A percentile compares a stretch with the other conserved stretches of the same genome.
These are phyloP conservation scores for Scleroderma bovista DNA, from an alignment of 768 basidiomycete species.

Conservation along the genomic window DNA sequence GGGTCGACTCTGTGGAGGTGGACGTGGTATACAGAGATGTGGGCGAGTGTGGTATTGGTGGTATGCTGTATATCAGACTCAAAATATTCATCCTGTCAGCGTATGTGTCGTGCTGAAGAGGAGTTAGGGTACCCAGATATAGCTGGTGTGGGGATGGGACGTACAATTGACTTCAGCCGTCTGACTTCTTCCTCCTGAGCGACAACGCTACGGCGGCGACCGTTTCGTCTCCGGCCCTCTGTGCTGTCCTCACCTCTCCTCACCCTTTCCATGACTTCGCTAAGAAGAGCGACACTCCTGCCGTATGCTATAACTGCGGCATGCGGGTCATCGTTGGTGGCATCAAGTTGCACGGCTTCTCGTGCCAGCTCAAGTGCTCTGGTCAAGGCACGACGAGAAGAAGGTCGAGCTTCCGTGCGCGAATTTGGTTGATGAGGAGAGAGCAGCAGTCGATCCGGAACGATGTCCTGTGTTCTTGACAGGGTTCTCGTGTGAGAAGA, in stretches of 20 bases:
- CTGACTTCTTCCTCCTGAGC: conserved; percentile 89
- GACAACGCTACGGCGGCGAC: conserved; percentile 72
- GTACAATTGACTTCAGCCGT: conserved; percentile 81
- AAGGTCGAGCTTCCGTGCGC: conserved; percentile 47
- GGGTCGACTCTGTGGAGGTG: conserved; percentile 33
- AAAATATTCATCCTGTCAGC: conserved; percentile 93
- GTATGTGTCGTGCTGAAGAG: conserved; percentile 82
- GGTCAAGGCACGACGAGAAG: conserved; percentile 82
- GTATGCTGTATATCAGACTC: conserved; percentile 84
- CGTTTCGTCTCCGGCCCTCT: conserved; percentile 54
- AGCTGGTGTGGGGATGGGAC: conserved; percentile 29
- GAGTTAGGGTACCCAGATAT: conserved; percentile 12
- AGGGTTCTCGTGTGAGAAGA: conserved; percentile 17
- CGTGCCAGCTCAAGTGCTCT: conserved; percentile 82
- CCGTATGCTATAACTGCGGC: conserved; percentile 88
- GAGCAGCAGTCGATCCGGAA: conserved; percentile 39
- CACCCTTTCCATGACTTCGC: conserved; percentile 91
- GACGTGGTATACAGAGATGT: conserved; percentile 43
- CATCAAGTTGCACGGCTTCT: conserved; percentile 84
- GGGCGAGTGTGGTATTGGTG: conserved; percentile 63
- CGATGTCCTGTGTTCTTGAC: conserved; percentile 33
- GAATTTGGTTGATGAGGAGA: conserved; percentile 40
- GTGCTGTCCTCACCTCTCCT: conserved; percentile 78
- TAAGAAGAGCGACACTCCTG: conserved; percentile 78
- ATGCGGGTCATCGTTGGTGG: conserved; percentile 82